Evolutionary conservation across 257 asterid species (phyloP).

Genomic region (Primulina eburnea): DNA sequence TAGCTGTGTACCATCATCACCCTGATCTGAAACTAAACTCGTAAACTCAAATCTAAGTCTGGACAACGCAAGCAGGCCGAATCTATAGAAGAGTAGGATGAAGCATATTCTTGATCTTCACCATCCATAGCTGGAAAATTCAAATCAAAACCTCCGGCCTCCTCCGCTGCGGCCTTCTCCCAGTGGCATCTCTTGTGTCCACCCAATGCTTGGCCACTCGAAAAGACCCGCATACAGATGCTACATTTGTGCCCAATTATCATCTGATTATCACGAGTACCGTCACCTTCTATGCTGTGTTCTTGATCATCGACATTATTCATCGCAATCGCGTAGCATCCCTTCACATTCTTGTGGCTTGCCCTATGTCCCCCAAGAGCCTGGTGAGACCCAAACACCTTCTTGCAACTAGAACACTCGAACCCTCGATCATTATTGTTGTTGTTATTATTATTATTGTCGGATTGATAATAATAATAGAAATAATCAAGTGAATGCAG

Average conservation of each 20-base stretch:
- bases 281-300: conserved; percentile 16
- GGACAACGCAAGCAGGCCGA: conserved; percentile 23
- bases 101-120: conserved; percentile 16
- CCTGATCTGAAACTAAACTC: conserved; percentile 24
- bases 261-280: background rate
- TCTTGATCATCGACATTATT: conserved; percentile 26
- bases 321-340: conserved; percentile 68
- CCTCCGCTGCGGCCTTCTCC: conserved; percentile 43
- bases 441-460: background rate
- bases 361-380: conserved; percentile 85
- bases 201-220: conserved; percentile 75
- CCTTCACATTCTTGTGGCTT: conserved; percentile 84
- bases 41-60: conserved; percentile 59
- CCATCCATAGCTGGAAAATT: conserved; percentile 30
- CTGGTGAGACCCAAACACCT: conserved; percentile 78
- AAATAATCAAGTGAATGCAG: background rate
- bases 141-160: conserved; percentile 31
- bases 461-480: conserved; percentile 9
- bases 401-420: conserved; percentile 83
- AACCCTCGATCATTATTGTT: conserved; percentile 27
- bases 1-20: background rate
- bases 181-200: conserved; percentile 86
- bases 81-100: conserved; percentile 32
- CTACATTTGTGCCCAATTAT: conserved; percentile 48
- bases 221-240: conserved; percentile 64